Conservation (phyloP, 768 basidiomycete genomes). For the Hygrocybe punicea region DNA sequence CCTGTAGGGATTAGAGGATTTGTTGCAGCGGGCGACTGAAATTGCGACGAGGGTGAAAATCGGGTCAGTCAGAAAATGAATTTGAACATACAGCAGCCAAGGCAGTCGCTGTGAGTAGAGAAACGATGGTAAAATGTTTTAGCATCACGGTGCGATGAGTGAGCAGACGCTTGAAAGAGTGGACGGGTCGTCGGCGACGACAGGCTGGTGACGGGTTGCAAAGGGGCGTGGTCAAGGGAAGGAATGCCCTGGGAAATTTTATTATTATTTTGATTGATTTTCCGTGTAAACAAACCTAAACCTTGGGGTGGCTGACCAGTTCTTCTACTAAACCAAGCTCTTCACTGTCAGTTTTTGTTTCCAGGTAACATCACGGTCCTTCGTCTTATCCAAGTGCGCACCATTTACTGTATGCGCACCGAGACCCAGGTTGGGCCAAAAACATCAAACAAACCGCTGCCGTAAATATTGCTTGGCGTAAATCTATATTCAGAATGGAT, state of each 20-base stretch:
- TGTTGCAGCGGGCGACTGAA: constrained; percentile 27
- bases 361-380: too few species aligned
- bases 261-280: background rate
- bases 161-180: constrained; percentile 38
- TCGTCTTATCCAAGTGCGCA: too few species aligned
- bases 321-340: too few species aligned
- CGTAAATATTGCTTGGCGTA: too few species aligned
- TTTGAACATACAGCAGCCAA: constrained; percentile 43
- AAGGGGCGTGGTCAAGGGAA: constrained; percentile 17
- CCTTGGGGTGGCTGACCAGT: background rate
- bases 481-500: too few species aligned
- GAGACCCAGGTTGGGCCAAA: too few species aligned
- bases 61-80: background rate
- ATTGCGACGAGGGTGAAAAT: background rate
- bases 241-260: constrained; percentile 12
- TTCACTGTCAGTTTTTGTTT: too few species aligned
- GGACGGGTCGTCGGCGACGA: constrained; percentile 36
- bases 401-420: too few species aligned
- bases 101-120: constrained; percentile 49
- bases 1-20: constrained; percentile 65
- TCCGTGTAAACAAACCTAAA: too few species aligned
- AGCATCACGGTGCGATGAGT: constrained; percentile 37
- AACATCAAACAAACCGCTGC: too few species aligned
- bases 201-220: constrained; percentile 1
- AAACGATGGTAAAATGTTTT: constrained; percentile 51